These are phyloP conservation scores for Kodamaea neixiangensis DNA, from an alignment of 805 yeast genomes.

Conservation along the genomic window DNA sequence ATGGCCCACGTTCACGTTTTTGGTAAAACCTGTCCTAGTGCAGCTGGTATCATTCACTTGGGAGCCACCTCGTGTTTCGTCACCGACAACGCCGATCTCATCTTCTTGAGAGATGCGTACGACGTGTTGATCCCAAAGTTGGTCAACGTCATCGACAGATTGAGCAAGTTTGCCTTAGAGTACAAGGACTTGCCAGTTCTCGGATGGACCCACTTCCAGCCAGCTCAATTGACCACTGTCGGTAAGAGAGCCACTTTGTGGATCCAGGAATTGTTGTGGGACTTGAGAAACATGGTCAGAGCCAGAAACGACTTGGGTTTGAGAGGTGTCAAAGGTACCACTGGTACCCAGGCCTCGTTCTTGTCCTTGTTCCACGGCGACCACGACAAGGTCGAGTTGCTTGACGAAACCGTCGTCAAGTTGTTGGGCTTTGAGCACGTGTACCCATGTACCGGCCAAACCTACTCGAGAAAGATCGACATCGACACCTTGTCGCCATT, in stretches of 20 bases:
- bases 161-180: constrained; percentile 82
- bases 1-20: constrained; percentile 98
- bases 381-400: constrained; percentile 91
- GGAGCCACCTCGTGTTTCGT: constrained; percentile 99
- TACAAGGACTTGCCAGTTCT: constrained; percentile 95
- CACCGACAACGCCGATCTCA: constrained; percentile 96
- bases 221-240: constrained; percentile 97
- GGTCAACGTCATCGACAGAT: constrained; percentile 91
- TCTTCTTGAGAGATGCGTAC: constrained; percentile 93
- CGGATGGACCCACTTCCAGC: constrained; percentile 99
- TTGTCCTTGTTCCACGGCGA: constrained; percentile 93
- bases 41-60: constrained; percentile 96
- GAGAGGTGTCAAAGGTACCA: constrained; percentile 98
- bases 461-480: constrained; percentile 98
- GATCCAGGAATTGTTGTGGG: constrained; percentile 98
- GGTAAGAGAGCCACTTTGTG: constrained; percentile 98
- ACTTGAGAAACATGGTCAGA: constrained; percentile 90
- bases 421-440: constrained; percentile 91
- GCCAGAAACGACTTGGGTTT: constrained; percentile 96
- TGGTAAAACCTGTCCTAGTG: constrained; percentile 90
- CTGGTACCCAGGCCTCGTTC: constrained; percentile 98
- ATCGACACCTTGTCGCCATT: constrained; percentile 91
- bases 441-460: constrained; percentile 98
- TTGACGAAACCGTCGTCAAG: constrained; percentile 91
- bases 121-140: constrained; percentile 91